Conservation (phyloP, 192 early-diverging fungal species). For the Entomortierella beljakovae region DNA sequence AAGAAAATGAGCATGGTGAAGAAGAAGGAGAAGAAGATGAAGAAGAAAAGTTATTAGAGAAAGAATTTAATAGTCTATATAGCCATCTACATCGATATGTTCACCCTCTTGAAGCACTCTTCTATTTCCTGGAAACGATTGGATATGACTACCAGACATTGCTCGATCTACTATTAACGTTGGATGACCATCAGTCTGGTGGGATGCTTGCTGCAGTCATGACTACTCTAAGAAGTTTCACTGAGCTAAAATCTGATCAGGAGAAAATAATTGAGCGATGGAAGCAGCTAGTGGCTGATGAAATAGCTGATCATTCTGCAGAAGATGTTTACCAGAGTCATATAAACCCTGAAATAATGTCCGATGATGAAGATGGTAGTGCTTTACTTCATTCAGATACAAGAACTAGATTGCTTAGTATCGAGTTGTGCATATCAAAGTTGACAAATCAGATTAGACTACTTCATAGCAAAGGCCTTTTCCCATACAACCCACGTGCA, state of each 20-base stretch:
- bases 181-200: constrained; percentile 22
- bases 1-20: no score
- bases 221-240: constrained; percentile 23
- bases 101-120: constrained; percentile 28
- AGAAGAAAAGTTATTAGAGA: neutral
- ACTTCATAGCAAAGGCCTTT: constrained; percentile 17
- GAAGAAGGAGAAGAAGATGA: no score
- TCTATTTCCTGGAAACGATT: constrained; percentile 26
- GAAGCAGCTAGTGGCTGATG: neutral
- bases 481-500: constrained; percentile 40
- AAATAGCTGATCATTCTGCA: neutral
- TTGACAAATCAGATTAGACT: constrained; percentile 16
- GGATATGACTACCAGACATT: constrained; percentile 43
- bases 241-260: constrained; percentile 15
- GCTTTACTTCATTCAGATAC: neutral
- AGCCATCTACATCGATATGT: constrained; percentile 11
- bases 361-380: neutral
- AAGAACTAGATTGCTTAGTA: neutral
- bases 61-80: neutral
- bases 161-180: constrained; percentile 24
- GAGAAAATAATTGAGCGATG: constrained; percentile 8
- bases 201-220: constrained; percentile 47
- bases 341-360: neutral
- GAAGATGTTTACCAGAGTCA: neutral
- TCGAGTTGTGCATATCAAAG: constrained; percentile 12